Evolutionary conservation across 768 basidiomycete species (phyloP).

Genomic region (Mycena amicta): DNA sequence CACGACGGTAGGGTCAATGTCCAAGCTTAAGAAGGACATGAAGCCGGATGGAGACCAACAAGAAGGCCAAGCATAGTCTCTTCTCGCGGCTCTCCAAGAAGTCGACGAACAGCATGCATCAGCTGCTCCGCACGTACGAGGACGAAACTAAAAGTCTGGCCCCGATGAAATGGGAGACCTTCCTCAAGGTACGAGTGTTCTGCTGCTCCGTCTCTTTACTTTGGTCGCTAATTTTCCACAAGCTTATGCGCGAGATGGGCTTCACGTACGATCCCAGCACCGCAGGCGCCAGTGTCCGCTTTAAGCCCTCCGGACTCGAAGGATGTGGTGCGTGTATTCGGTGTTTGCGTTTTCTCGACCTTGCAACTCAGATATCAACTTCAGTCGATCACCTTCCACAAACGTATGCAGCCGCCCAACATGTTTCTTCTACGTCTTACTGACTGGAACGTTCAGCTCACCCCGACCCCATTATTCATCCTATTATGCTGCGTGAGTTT

Average conservation of each 20-base stretch:
- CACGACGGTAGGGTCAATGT: slow-evolving; percentile 60
- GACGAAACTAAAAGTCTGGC: slow-evolving; percentile 57
- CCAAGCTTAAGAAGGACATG: slow-evolving; percentile 43
- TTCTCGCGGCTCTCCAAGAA: slow-evolving; percentile 63
- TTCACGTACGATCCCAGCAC: slow-evolving; percentile 74
- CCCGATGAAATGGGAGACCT: slow-evolving; percentile 79
- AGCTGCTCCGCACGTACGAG: slow-evolving; percentile 58
- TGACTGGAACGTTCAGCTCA: slow-evolving; percentile 59
- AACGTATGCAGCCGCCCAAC: slow-evolving; percentile 49
- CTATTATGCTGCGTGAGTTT: slow-evolving; percentile 51
- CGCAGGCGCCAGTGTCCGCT: slow-evolving; percentile 81
- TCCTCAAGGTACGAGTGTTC: slow-evolving; percentile 77
- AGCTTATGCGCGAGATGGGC: slow-evolving; percentile 82
- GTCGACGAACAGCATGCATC: slow-evolving; percentile 61
- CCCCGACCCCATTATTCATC: slow-evolving; percentile 67
- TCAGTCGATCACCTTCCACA: slow-evolving; percentile 80
- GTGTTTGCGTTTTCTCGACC: too few relatives aligned
- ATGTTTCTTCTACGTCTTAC: slow-evolving; percentile 8
- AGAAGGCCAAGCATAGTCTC: slow-evolving; percentile 53
- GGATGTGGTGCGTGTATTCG: too few relatives aligned
- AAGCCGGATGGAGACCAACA: slow-evolving; percentile 40
- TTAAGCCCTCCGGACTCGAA: slow-evolving; percentile 67
- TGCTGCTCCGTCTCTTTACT: slow-evolving; percentile 9
- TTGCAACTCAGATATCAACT: too few relatives aligned
- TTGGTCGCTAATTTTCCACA: not conserved